Conservation (phyloP, 2,329 filamentous ascomycete genomes). For the Clarireedia homoeocarpa region DNA sequence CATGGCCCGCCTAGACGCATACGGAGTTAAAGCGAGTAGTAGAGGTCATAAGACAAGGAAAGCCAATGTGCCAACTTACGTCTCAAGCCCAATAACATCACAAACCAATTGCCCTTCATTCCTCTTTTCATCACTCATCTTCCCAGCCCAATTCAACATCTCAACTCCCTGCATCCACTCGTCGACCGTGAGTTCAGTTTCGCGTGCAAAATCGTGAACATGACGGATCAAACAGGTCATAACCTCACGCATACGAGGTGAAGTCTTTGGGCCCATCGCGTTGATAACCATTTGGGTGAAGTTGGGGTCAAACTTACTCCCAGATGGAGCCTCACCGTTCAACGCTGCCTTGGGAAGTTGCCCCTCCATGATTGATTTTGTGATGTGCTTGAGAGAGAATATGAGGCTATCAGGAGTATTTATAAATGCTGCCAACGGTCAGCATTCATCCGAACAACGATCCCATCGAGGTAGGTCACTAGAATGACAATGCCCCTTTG, state of each 20-base stretch:
- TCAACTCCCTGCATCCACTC: conserved; percentile 50
- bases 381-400: too few relatives aligned
- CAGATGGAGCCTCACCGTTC: not conserved
- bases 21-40: not conserved
- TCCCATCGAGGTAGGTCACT: too few relatives aligned
- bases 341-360: too few relatives aligned
- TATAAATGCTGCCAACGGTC: too few relatives aligned
- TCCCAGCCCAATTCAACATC: conserved; percentile 52
- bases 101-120: conserved; percentile 58
- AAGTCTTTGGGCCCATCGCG: conserved; percentile 51
- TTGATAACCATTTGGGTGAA: conserved; percentile 57
- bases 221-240: conserved; percentile 46
- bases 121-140: conserved; percentile 53
- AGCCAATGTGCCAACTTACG: conserved; percentile 31
- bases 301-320: conserved; percentile 35
- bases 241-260: conserved; percentile 48
- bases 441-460: too few relatives aligned
- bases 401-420: too few relatives aligned
- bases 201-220: conserved; percentile 51
- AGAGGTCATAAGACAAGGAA: not conserved
- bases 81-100: conserved; percentile 56
- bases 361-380: too few relatives aligned
- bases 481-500: too few relatives aligned
- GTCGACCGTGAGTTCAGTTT: conserved; percentile 49
- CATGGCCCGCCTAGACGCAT: too few relatives aligned